Percentiles rank a stretch among this genome's conserved stretches.
phyloP scores from a whole-genome alignment of 768 basidiomycete species.

The Flagelloscypha sp. region DNA sequence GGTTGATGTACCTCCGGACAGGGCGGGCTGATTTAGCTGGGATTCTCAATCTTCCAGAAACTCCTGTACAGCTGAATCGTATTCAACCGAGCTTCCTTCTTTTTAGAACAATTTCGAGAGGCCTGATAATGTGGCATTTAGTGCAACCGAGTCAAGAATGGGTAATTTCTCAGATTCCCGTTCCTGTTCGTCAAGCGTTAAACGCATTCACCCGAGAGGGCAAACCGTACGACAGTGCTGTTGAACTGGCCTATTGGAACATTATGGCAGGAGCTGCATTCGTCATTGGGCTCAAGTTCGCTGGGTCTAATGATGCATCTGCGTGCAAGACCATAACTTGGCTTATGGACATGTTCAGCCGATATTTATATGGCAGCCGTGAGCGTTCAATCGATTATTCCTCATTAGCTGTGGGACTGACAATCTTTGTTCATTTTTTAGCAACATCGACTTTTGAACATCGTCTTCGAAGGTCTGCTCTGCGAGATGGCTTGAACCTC shows the following conservation, averaged over 20 bases:
- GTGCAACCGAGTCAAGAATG: slow-evolving; percentile 69
- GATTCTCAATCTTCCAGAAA: slow-evolving; percentile 75
- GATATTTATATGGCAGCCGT: slow-evolving; percentile 64
- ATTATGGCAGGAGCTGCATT: slow-evolving; percentile 90
- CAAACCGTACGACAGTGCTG: slow-evolving; percentile 53
- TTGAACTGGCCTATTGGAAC: slow-evolving; percentile 87
- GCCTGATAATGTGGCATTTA: slow-evolving; percentile 80
- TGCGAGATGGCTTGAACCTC: slow-evolving; percentile 81
- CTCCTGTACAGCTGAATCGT: slow-evolving; percentile 68
- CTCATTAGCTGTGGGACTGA: too few species aligned
- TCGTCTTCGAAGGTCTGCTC: slow-evolving; percentile 79
- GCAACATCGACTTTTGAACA: slow-evolving; percentile 79
- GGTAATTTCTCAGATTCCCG: slow-evolving; percentile 64
- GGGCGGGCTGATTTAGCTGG: slow-evolving; percentile 81
- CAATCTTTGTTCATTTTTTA: slow-evolving; percentile 2
- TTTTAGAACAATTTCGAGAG: slow-evolving; percentile 66
- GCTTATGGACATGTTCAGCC: slow-evolving; percentile 74
- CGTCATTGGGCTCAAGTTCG: slow-evolving; percentile 84
- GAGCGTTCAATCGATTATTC: slow-evolving; percentile 17
- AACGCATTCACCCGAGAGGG: slow-evolving; percentile 40
- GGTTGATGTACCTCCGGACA: slow-evolving; percentile 87
- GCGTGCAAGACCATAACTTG: slow-evolving; percentile 78
- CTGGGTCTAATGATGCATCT: slow-evolving; percentile 86
- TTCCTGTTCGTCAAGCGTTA: slow-evolving; percentile 51
- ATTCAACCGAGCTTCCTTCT: slow-evolving; percentile 86